These are phyloP conservation scores for Fusarium gaditjirri DNA, from an alignment of 2,329 filamentous ascomycete genomes.

Conservation along the genomic window DNA sequence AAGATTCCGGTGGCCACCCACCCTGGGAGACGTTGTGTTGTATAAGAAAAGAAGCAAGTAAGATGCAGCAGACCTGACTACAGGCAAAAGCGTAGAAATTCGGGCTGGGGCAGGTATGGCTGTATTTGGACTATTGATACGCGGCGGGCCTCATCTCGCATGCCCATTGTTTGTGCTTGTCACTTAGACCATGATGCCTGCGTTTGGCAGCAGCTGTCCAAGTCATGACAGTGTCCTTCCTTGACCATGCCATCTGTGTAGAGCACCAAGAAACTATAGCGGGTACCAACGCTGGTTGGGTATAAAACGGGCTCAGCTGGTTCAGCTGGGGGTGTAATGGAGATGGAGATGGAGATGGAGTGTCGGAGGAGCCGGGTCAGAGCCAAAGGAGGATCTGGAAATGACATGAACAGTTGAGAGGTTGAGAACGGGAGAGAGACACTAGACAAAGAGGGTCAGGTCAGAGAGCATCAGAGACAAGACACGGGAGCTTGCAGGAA, in stretches of 20 bases:
- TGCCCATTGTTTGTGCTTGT: slow-evolving; percentile 24
- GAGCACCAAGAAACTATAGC: background rate
- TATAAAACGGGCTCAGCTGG: slow-evolving; percentile 25
- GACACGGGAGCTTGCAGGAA: slow-evolving; percentile 38
- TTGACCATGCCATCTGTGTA: slow-evolving; percentile 23
- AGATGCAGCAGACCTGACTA: slow-evolving; percentile 34
- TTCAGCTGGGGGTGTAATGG: slow-evolving; percentile 16
- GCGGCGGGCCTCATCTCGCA: slow-evolving; percentile 43
- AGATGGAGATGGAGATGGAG: slow-evolving; percentile 5
- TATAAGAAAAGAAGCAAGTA: slow-evolving; percentile 37
- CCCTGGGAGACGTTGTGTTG: slow-evolving; percentile 38
- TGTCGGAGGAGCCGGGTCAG: slow-evolving; percentile 18
- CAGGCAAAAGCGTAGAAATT: slow-evolving; percentile 30
- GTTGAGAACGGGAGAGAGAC: slow-evolving; percentile 17
- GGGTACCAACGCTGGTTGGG: slow-evolving; percentile 35
- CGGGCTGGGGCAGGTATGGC: slow-evolving; percentile 40
- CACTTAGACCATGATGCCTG: slow-evolving; percentile 22
- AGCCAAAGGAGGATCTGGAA: background rate
- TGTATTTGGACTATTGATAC: slow-evolving; percentile 37
- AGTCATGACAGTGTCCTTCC: slow-evolving; percentile 18
- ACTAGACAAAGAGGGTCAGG: slow-evolving; percentile 23
- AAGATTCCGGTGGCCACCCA: slow-evolving; percentile 34
- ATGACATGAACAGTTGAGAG: slow-evolving; percentile 13
- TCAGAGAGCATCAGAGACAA: slow-evolving; percentile 26
- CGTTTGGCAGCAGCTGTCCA: slow-evolving; percentile 29